Base-by-base conservation (phyloP, 2,329 filamentous ascomycete genomes). In the Neocucurbitaria cava region DNA sequence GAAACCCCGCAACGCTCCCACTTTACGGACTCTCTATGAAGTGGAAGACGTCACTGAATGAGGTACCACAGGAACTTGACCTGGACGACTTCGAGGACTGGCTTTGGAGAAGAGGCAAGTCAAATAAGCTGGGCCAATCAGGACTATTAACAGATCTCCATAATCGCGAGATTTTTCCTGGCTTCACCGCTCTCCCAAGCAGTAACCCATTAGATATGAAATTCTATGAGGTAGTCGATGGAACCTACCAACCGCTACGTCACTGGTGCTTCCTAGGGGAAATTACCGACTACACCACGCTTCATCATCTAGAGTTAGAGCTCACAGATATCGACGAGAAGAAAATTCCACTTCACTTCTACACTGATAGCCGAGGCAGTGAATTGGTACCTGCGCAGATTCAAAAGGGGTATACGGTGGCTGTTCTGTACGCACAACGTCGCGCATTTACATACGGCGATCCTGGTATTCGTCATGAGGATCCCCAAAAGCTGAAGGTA, bases 341-440 rank as follows among this genome's bases (percentile, higher is more conserved):
- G 36, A 65, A 24, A 23, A 49, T 72, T 54, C 66, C 63, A 21
- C 52, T 75, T 9, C 51, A 49, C 55, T 74, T 73, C 46, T 45
- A 71, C 52, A 73, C 69, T 8, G 35, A 66, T 54, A 38, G 52
- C 6, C 57, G 57, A 49, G 68, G 69, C 15, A 52, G 51, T 40
- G 70, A 74, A 60, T 45, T 72, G 11, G 44, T 42, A 18, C 26
- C n/a, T 24, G 33, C 31, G 21, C 39, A 59, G 35, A 53, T 62
- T 50, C 47, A 59, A 46, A 61, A 55, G 49, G 65, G 59, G 10
- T 56, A 65, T 52, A 66, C 65, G 13, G 63, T 66, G 44, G 58
- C 59, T 13, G 35, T 64, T 28, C 40, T 42, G 21, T 49, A 54
- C 26, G 51, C 51, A 45, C 7, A 48, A 59, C 50, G 58, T 38